Base-by-base conservation (phyloP, 2,329 filamentous ascomycete species). In the Trichoderma hamatum region DNA sequence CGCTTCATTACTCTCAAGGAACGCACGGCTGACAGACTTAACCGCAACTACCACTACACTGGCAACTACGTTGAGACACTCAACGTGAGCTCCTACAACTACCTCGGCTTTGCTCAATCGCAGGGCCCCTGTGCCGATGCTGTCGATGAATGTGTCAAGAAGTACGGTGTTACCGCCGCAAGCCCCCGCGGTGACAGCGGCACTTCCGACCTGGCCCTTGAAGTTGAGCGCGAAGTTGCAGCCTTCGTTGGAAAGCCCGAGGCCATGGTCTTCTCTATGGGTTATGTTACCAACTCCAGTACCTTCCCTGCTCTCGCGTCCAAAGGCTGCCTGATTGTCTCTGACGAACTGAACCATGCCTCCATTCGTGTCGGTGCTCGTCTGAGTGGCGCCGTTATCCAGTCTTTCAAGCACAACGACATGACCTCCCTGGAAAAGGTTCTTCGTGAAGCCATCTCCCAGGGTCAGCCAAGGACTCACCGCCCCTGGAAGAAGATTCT, bases 1-100 rank as follows among this genome's bases (percentile, higher is more conserved):
- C 90, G 96, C 72, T 97, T 89, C 83, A 96, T 99, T 76, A 98
- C 93, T 28, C 85, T 99, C 49, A 87, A 98, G 74, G 95, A 98
- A 80, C 93, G 96, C 76, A 91, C 89, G 74, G 97, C 94, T 3
- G 88, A 95, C 77, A 93, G 99, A 78, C 94, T 93, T 84, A 99
- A 99, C 82, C 87, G 91, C 76, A 90, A 91, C 69, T 99, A 97
- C 84, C 88, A 92, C 78, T 90, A 94, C 80, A 94, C 92, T 1
- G 96, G 96, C 69, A 97, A 93, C 59, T 91, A 89, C 70, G 98
- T 95, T 1, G 93, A 99, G 81, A 98, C 96, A 0, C 84, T 99
- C 75, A 99, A 99, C 82, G 92, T 99, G 91, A 97, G 95, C 83
- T 99, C 96, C 1, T 99, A 99, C 86, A 99, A 99, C 82, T 99